Evolutionary conservation across 176 grass and related monocot species (phyloP).

Genomic region (Triticum dicoccoides): DNA sequence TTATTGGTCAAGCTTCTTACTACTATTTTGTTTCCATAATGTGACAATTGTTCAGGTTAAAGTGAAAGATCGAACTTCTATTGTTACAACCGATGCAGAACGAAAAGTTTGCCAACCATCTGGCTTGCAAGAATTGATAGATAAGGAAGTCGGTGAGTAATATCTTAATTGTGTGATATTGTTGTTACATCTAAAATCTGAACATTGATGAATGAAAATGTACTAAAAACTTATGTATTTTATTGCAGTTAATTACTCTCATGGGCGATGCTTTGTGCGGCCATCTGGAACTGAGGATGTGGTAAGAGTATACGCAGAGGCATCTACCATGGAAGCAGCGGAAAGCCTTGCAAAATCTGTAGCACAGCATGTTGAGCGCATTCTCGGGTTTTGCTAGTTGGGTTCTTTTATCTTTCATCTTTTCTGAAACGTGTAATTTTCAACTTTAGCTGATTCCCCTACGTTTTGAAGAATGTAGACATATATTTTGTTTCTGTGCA

Average conservation of each 20-base stretch:
- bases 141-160: constrained; percentile 57
- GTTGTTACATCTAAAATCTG: neutral
- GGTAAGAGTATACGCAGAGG: constrained; percentile 88
- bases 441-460: neutral
- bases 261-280: constrained; percentile 79
- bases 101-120: constrained; percentile 62
- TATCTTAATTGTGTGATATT: neutral
- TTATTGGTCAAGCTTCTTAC: neutral
- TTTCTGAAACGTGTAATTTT: neutral
- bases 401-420: neutral
- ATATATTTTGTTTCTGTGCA: neutral
- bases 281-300: constrained; percentile 91
- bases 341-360: constrained; percentile 64
- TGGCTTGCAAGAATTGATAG: constrained; percentile 74
- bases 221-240: neutral
- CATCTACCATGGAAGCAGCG: constrained; percentile 63
- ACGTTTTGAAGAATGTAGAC: neutral
- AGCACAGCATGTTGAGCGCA: constrained; percentile 50
- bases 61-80: constrained; percentile 69
- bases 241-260: constrained; percentile 55
- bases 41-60: constrained; percentile 56
- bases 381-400: constrained; percentile 45
- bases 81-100: constrained; percentile 76
- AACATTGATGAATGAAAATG: neutral
- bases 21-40: neutral